Evolutionary conservation across 805 yeast genomes (phyloP).

Genomic region (Candida quercuum): DNA sequence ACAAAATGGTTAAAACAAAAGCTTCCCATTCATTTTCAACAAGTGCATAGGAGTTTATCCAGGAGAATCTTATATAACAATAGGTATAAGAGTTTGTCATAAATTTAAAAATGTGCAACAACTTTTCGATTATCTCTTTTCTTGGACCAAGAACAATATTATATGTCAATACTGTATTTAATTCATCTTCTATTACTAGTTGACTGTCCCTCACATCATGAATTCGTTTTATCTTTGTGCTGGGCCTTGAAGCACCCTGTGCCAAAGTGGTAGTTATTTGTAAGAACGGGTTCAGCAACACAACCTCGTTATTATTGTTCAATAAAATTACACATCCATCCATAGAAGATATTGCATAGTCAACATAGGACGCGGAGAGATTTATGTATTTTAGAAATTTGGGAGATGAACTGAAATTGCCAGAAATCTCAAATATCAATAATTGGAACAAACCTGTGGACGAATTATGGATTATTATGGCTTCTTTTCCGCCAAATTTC

Average conservation of each 20-base stretch:
- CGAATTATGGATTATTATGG: conserved; percentile 48
- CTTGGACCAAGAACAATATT: conserved; percentile 40
- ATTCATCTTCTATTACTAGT: conserved; percentile 7
- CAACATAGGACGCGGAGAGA: conserved; percentile 28
- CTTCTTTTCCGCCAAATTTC: conserved; percentile 52
- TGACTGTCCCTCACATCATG: conserved; percentile 14
- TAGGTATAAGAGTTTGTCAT: conserved; percentile 53
- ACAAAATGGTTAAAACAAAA: conserved; percentile 44
- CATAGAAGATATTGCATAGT: conserved; percentile 31
- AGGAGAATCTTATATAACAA: conserved; percentile 54
- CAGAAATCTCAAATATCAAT: conserved; percentile 39
- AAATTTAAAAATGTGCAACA: conserved; percentile 46
- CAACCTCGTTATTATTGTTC: conserved; percentile 29
- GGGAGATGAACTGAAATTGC: conserved; percentile 27
- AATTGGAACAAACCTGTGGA: conserved; percentile 39
- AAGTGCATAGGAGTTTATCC: conserved; percentile 51
- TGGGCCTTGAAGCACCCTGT: conserved; percentile 12
- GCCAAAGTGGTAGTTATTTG: conserved; percentile 34
- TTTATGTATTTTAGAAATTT: conserved; percentile 28
- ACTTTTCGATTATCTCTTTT: conserved; percentile 34
- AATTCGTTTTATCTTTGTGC: conserved; percentile 1
- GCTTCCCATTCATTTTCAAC: conserved; percentile 55
- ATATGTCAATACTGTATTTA: conserved; percentile 19
- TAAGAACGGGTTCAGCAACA: conserved; percentile 53
- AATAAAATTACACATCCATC: conserved; percentile 44